Evolutionary conservation across 225 moss, liverwort and hornwort genomes (phyloP).

Genomic region (Antitrichia curtipendula): DNA sequence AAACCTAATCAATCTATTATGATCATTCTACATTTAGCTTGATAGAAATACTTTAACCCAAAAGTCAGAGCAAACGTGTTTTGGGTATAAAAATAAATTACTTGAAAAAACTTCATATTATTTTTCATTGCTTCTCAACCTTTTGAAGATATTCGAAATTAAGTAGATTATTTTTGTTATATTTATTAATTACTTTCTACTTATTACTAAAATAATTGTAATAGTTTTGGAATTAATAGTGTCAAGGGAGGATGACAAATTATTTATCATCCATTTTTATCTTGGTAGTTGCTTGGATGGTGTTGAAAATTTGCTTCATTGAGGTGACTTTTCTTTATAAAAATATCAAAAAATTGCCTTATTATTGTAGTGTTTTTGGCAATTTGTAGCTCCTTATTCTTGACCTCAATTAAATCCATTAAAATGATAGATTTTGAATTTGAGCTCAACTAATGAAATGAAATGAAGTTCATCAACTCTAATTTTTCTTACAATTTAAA

Average conservation of each 20-base stretch:
- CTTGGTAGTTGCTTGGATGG: not conserved
- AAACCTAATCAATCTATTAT: no score
- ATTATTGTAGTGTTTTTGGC: no score
- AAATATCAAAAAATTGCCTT: not conserved
- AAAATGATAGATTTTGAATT: not conserved
- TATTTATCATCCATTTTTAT: not conserved
- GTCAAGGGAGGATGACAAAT: accelerated
- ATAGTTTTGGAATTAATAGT: not conserved
- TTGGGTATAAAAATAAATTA: no score
- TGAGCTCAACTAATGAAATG: not conserved
- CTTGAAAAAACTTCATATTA: no score
- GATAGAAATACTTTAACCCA: not conserved
- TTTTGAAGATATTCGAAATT: no score
- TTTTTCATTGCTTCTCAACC: no score
- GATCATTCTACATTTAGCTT: not conserved
- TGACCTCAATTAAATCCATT: not conserved
- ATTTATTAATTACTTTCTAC: not conserved
- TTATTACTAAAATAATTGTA: not conserved
- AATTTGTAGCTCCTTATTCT: no score
- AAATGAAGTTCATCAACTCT: not conserved
- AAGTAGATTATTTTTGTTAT: no score
- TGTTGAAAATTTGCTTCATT: not conserved
- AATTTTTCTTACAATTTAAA: not conserved
- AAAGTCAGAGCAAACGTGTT: no score
- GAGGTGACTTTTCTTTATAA: not conserved